Evolutionary conservation across 306 rosid species (phyloP).

Genomic region (Prunus padus): DNA sequence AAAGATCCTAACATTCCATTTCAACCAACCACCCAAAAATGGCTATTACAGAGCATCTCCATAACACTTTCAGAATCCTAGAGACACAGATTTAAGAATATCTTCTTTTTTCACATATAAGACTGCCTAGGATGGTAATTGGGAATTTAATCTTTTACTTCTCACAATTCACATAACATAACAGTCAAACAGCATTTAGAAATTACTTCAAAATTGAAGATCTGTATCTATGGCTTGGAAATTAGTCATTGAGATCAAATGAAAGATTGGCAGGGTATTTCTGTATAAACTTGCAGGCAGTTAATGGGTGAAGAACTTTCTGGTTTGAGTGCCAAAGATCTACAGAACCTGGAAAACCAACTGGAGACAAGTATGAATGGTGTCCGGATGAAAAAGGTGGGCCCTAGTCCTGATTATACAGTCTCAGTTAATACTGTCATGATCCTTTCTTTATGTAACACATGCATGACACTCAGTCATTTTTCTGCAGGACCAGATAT

Average conservation of each 20-base stretch:
- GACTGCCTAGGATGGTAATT: background rate
- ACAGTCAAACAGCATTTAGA: background rate
- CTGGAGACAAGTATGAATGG: constrained; percentile 69
- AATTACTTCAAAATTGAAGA: no score
- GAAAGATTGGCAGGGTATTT: background rate
- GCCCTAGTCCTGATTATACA: background rate
- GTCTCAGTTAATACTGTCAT: background rate
- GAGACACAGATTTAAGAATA: no score
- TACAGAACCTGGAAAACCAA: constrained; percentile 64
- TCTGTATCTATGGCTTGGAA: no score
- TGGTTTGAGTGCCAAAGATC: constrained; percentile 55
- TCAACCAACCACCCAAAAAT: no score
- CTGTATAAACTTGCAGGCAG: constrained; percentile 47
- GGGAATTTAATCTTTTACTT: background rate
- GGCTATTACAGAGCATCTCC: no score
- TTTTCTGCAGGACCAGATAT: constrained; percentile 41
- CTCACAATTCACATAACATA: background rate
- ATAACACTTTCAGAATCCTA: no score
- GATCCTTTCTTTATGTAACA: background rate
- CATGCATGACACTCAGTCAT: background rate
- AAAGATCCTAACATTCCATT: no score
- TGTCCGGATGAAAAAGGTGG: constrained; percentile 66
- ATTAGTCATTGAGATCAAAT: no score
- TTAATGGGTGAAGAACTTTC: constrained; percentile 79
- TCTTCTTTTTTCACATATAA: no score